Evolutionary conservation across 2,329 filamentous ascomycete species (phyloP), one percentile per base, ranked within the genome.

Genomic region (Coniochaeta sp.): DNA sequence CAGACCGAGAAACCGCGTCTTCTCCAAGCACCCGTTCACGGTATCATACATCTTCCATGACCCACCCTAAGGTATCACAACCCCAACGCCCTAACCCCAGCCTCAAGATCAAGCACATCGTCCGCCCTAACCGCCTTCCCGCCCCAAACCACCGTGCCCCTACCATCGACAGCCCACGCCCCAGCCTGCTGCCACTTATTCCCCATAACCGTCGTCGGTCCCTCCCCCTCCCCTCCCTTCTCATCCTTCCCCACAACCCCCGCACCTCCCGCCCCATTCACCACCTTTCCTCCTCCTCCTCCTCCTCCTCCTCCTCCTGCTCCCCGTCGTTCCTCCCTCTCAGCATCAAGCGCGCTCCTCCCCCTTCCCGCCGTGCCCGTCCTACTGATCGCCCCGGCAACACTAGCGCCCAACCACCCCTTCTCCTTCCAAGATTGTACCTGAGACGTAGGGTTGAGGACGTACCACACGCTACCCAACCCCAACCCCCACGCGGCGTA

Each of bases 401-500:
- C 76, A 56, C 72, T 70, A 31, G 73, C 68, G 6, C 77, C 76
- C 1, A 80, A 64, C 77, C 77, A 80, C 5, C 76, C 75, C 54
- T 75, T 79, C 59, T 79, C 75, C 58, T 73, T 73, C 74, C 75
- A 80, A 6, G 71, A 72, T 52, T 77, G 72, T 32, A 74, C 64
- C 63, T 79, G 76, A 10, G 75, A 76, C 45, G 71, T 67, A 48
- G 77, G 77, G 66, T 79, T 77, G 58, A 80, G 72, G 51, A 79
- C 71, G 61, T 73, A 75, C 75, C 75, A 79, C 48, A 74, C 64
- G 47, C 61, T 69, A 22, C 72, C 73, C 6, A 76, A 61, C 0
- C 80, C 79, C 4, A 83, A 68, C 2, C 81, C 81, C 79, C 79
- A 83, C 10, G 77, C 72, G 3, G 80, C 78, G 58, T 84, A 83